These are phyloP conservation scores for Elaeis oleifera DNA, from an alignment of 202 grass and related monocot genomes.

Conservation along the genomic window DNA sequence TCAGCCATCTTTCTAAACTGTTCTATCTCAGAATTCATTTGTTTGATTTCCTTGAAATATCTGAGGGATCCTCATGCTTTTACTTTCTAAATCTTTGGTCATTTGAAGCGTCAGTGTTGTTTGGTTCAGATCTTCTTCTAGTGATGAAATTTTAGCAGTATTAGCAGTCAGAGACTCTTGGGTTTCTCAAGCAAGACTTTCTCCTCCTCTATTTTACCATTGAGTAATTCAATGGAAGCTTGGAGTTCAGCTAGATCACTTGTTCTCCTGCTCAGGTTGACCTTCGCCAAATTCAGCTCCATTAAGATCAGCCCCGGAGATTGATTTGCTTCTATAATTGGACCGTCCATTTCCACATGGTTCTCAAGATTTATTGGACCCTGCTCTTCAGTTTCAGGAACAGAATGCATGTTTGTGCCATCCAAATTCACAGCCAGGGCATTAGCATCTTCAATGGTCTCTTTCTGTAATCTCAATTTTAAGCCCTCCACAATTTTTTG, in stretches of 20 bases:
- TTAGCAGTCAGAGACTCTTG: slow-evolving; percentile 42
- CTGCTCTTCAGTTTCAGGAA: slow-evolving; percentile 24
- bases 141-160: slow-evolving; percentile 33
- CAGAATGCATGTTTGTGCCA: background rate
- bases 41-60: slow-evolving; percentile 54
- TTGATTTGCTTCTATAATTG: slow-evolving; percentile 2
- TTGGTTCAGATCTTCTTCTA: slow-evolving; percentile 48
- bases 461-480: slow-evolving; percentile 64
- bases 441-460: slow-evolving; percentile 22
- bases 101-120: slow-evolving; percentile 41
- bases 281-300: slow-evolving; percentile 17
- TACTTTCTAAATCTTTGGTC: slow-evolving; percentile 35
- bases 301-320: slow-evolving; percentile 19
- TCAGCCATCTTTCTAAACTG: slow-evolving; percentile 46
- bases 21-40: slow-evolving; percentile 55
- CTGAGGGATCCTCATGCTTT: slow-evolving; percentile 26
- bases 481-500: slow-evolving; percentile 59
- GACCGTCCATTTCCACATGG: slow-evolving; percentile 10
- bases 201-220: slow-evolving; percentile 30
- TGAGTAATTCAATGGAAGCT: slow-evolving; percentile 10
- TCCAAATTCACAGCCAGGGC: background rate
- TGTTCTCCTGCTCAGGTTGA: slow-evolving; percentile 12
- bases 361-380: slow-evolving; percentile 18
- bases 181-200: slow-evolving; percentile 37
- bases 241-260: slow-evolving; percentile 1